Percentiles rank a stretch among this genome's conserved stretches.
phyloP scores from a whole-genome alignment of 345 rosid genomes.

The Microcos paniculata region DNA sequence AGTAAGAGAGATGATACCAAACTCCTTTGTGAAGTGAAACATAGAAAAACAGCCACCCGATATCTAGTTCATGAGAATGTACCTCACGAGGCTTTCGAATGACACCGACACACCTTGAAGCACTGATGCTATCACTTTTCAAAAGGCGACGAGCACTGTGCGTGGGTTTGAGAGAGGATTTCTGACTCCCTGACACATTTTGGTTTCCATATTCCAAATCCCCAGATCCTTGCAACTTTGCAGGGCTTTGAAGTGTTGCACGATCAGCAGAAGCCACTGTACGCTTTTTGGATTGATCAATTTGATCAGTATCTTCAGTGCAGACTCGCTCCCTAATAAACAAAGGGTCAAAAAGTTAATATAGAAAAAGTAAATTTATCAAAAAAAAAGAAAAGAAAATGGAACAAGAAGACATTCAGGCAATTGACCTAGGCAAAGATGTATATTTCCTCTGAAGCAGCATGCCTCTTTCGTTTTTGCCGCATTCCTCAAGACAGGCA shows the following conservation, averaged over 20 bases:
- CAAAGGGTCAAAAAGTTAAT: neutral
- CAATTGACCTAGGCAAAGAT: constrained; percentile 78
- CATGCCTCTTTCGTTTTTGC: constrained; percentile 45
- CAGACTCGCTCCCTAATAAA: constrained; percentile 66
- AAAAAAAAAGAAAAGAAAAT: neutral
- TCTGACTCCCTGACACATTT: constrained; percentile 38
- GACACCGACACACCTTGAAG: constrained; percentile 58
- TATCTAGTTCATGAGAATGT: neutral
- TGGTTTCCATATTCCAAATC: constrained; percentile 34
- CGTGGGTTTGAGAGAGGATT: constrained; percentile 31
- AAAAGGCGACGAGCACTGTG: constrained; percentile 47
- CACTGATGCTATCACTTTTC: constrained; percentile 73
- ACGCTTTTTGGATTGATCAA: constrained; percentile 30
- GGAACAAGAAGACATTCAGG: neutral
- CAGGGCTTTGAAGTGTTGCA: constrained; percentile 45
- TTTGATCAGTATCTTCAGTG: constrained; percentile 46
- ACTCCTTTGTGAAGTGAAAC: constrained; percentile 3
- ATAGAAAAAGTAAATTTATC: neutral
- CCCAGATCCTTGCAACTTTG: constrained; percentile 29
- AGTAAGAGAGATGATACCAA: neutral
- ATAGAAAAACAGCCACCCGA: neutral
- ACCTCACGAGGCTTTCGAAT: constrained; percentile 33
- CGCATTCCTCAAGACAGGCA: constrained; percentile 82
- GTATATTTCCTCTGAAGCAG: constrained; percentile 69
- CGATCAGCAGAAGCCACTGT: constrained; percentile 37